These are phyloP conservation scores for Cutaneotrichosporon arboriforme DNA, from an alignment of 1,284 basidiomycete genomes.

Conservation along the genomic window DNA sequence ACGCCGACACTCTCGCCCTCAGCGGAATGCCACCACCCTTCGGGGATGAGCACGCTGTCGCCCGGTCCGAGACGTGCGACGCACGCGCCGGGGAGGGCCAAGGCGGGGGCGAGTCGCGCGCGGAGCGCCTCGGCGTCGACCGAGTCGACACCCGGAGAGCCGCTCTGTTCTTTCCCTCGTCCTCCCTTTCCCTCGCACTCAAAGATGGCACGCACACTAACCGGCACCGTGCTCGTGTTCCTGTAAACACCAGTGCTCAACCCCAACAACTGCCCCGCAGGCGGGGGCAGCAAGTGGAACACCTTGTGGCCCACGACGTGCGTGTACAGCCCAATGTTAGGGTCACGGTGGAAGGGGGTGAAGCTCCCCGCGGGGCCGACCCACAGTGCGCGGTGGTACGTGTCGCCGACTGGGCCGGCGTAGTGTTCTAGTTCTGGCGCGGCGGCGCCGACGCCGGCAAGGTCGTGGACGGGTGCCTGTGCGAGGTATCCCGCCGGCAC, in stretches of 20 bases:
- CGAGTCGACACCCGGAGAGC: no score
- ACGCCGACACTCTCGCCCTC: constrained; percentile 29
- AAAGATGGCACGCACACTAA: constrained; percentile 2
- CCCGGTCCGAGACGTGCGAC: constrained; percentile 28
- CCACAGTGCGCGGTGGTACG: constrained; percentile 41
- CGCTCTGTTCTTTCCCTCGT: background rate
- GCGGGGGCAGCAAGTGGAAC: constrained; percentile 38
- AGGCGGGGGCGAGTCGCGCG: constrained; percentile 18
- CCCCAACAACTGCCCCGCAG: constrained; percentile 20
- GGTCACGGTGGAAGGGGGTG: constrained; percentile 44
- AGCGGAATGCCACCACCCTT: constrained; percentile 44
- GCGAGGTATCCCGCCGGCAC: constrained; percentile 42
- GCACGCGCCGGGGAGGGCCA: constrained; percentile 26
- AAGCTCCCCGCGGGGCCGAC: constrained; percentile 37
- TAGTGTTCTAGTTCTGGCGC: constrained; percentile 33
- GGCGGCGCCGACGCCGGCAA: constrained; percentile 13
- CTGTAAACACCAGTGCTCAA: constrained; percentile 1
- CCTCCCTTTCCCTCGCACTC: background rate
- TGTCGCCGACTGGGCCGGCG: constrained; percentile 21
- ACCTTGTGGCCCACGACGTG: constrained; percentile 37
- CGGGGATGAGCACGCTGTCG: constrained; percentile 39
- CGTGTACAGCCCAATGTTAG: constrained; percentile 41
- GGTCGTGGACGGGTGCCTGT: constrained; percentile 36
- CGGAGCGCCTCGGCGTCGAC: constrained; percentile 2
- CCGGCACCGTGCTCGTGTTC: constrained; percentile 9